These are phyloP conservation scores for Botrytis sinoallii DNA, from an alignment of 2,329 filamentous ascomycete species.

Conservation along the genomic window DNA sequence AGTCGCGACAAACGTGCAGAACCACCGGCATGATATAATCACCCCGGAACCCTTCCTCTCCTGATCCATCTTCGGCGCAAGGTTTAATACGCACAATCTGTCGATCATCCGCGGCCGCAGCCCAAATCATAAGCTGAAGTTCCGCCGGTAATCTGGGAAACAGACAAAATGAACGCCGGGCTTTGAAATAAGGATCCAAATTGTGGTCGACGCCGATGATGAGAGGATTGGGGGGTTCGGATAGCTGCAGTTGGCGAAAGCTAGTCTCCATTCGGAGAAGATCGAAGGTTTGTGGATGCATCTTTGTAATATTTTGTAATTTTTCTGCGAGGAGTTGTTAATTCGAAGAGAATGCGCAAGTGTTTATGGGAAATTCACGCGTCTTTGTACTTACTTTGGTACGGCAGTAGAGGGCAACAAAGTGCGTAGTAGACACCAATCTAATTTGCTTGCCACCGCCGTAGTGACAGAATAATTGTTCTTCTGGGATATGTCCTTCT, in stretches of 20 bases:
- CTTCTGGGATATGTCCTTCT: background rate
- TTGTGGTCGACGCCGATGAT: conserved; percentile 2
- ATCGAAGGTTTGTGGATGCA: conserved; percentile 3
- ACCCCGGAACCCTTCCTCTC: background rate
- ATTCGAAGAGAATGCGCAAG: background rate
- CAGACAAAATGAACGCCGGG: background rate
- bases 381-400: background rate
- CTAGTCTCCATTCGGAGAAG: background rate
- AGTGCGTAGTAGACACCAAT: background rate
- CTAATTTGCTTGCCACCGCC: background rate
- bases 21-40: background rate
- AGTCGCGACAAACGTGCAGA: conserved; percentile 4
- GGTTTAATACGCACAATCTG: conserved; percentile 2
- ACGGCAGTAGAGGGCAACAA: background rate
- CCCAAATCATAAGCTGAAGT: conserved; percentile 10
- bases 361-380: background rate
- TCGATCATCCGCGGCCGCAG: background rate
- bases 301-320: background rate
- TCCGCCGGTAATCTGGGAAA: background rate
- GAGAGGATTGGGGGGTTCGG: background rate
- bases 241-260: background rate
- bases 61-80: background rate
- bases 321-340: background rate
- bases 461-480: background rate
- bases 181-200: background rate